These are phyloP conservation scores for Talaromyces verruculosus DNA, from an alignment of 2,329 filamentous ascomycete species.

Conservation along the genomic window DNA sequence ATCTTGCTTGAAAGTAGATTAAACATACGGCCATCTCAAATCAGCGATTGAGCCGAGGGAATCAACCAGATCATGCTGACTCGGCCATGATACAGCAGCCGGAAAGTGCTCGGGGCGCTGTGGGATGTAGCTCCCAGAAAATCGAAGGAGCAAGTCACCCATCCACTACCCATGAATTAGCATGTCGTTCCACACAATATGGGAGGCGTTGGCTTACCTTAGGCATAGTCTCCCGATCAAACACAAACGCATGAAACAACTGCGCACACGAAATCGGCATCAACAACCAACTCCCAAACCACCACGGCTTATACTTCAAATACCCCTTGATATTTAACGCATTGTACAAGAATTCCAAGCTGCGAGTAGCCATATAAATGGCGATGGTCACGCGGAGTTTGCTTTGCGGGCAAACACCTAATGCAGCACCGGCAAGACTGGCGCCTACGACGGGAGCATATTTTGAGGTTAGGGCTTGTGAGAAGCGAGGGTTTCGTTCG, in stretches of 20 bases:
- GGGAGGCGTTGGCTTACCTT: conserved; percentile 45
- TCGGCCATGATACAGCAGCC: conserved; percentile 68
- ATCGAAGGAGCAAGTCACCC: conserved; percentile 65
- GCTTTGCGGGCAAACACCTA: conserved; percentile 71
- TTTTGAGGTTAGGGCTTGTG: conserved; percentile 72
- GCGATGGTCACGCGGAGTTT: conserved; percentile 75
- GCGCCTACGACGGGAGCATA: conserved; percentile 90
- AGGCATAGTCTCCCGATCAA: conserved; percentile 73
- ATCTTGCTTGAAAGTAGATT: background rate
- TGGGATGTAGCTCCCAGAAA: conserved; percentile 78
- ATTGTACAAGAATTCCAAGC: conserved; percentile 85
- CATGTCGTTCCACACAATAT: background rate
- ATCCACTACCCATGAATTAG: conserved; percentile 46
- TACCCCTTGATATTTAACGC: conserved; percentile 71
- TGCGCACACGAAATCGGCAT: conserved; percentile 76
- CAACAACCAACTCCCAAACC: conserved; percentile 81
- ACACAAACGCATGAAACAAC: conserved; percentile 72
- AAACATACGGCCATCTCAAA: conserved; percentile 75
- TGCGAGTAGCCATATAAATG: conserved; percentile 77
- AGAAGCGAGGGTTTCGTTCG: conserved; percentile 74
- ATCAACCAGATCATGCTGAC: conserved; percentile 72
- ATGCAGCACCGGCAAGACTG: conserved; percentile 76
- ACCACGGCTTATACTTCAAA: conserved; percentile 70
- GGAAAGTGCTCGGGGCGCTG: conserved; percentile 68
- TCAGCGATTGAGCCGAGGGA: conserved; percentile 77